Evolutionary conservation across 1,139 yeast species (phyloP).

Genomic region (Sugiyamaella grinbergsii): DNA sequence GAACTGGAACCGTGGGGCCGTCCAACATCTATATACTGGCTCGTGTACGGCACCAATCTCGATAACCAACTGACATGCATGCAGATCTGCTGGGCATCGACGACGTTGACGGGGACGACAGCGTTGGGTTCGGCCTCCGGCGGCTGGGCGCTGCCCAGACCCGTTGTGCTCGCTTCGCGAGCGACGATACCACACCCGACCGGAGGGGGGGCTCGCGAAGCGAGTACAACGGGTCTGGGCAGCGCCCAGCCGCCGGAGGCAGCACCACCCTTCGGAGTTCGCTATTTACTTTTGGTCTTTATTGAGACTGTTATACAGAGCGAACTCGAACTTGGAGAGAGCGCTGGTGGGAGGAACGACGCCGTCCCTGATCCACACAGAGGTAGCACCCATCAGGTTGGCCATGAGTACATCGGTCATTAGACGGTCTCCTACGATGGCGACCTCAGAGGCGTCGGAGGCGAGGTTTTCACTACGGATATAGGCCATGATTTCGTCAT

Average conservation of each 20-base stretch:
- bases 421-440: constrained; percentile 85
- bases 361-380: constrained; percentile 82
- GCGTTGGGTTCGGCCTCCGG: not conserved
- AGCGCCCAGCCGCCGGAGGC: constrained; percentile 8
- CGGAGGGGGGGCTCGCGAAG: not conserved
- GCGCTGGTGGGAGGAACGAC: constrained; percentile 57
- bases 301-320: constrained; percentile 24
- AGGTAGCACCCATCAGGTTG: constrained; percentile 85
- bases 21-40: not conserved
- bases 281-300: not conserved
- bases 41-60: constrained; percentile 7
- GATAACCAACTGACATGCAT: not conserved
- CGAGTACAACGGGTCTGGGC: not conserved
- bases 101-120: too few relatives aligned
- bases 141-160: not conserved
- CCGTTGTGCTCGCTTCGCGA: not conserved
- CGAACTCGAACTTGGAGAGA: constrained; percentile 47
- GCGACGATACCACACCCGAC: too few relatives aligned
- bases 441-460: constrained; percentile 61
- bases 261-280: too few relatives aligned
- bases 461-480: constrained; percentile 46
- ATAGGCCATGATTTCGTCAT: constrained; percentile 63
- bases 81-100: not conserved
- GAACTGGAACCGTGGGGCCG: too few relatives aligned
- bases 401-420: constrained; percentile 95